Conservation (phyloP, 768 basidiomycete genomes). For the Psilocybe subaeruginosa region DNA sequence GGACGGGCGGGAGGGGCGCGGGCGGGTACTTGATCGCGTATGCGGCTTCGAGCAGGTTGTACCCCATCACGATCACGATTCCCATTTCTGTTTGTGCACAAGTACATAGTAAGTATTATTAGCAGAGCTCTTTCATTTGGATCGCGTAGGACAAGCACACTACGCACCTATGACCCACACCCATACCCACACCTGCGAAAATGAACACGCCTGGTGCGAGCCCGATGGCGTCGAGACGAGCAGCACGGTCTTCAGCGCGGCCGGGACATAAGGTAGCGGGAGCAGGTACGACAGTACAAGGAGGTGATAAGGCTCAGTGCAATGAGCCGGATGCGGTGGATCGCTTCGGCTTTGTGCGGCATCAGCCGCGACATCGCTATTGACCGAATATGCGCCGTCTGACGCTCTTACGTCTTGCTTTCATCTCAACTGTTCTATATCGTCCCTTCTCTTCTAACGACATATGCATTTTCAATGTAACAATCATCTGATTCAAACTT, state of each 20-base stretch:
- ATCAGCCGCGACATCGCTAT: too few species aligned
- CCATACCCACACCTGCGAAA: conserved; percentile 40
- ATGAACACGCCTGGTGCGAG: conserved; percentile 27
- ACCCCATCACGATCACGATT: conserved; percentile 30
- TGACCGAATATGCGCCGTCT: too few species aligned
- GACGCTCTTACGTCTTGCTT: too few species aligned
- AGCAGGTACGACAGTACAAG: conserved; percentile 40
- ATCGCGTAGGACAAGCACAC: conserved; percentile 11
- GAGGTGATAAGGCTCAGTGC: conserved; percentile 34
- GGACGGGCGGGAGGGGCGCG: conserved; percentile 42
- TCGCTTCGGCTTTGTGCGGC: conserved; percentile 47
- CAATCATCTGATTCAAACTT: too few species aligned
- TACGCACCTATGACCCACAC: conserved; percentile 41
- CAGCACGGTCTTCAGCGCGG: conserved; percentile 29
- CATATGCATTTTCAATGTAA: too few species aligned
- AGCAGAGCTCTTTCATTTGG: neutral
- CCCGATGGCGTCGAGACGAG: conserved; percentile 12
- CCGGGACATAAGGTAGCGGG: conserved; percentile 43
- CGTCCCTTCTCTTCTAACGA: too few species aligned
- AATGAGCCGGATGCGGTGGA: conserved; percentile 45
- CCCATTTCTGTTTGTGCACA: conserved; percentile 34
- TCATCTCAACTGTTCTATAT: too few species aligned
- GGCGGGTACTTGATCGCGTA: conserved; percentile 50
- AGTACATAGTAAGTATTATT: neutral
- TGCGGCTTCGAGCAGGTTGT: conserved; percentile 43